Base-by-base conservation (phyloP, 2,329 filamentous ascomycete species). In the Teratosphaeria nubilosa region DNA sequence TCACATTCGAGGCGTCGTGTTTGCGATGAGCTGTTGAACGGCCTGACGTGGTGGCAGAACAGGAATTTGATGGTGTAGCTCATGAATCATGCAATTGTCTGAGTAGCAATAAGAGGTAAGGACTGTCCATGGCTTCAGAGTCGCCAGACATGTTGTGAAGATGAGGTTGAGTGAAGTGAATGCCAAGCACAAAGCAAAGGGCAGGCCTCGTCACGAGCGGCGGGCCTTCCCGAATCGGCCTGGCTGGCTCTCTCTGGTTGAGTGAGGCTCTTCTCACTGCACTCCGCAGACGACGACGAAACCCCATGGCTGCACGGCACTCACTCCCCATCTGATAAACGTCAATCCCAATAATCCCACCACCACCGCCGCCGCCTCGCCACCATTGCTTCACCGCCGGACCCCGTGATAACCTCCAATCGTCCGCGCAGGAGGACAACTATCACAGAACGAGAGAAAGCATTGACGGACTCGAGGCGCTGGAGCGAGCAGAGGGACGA, bases 401-500 rank as follows among this genome's bases (percentile, higher is more conserved):
- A 48, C 9, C 16, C 41, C 16, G 16, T 48, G 5, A 20, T 20
- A 1, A n/a, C 41, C 41, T 48, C 41, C 41, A 48, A 48, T 11
- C 41, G 41, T 48, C 41, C 41, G n/a, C 41, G 41, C 41, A 48
- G 41, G 22, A 48, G 41, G 41, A 48, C 41, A 1, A 48, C 41
- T 16, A 48, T 48, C 16, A 48, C 41, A 20, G 51, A 53, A 32
- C 51, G 51, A 25, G 51, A 53, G 20, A 32, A 30, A 9, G 51
- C 51, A 20, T 16, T 30, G 30, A 32, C 41, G 51, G 13, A 41
- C 31, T 14, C 32, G 37, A 25, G 41, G 31, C 41, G 25, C 53
- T 24, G 41, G 53, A 30, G 48, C 25, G 53, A 55, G 56, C 32
- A 53, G 56, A 37, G 45, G 27, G 30, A 53, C 57, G 27, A 56